A percentile compares a stretch with the other conserved stretches of the same genome.
These are phyloP conservation scores for Microcyclospora pomicola DNA, from an alignment of 2,329 filamentous ascomycete genomes.

Conservation along the genomic window DNA sequence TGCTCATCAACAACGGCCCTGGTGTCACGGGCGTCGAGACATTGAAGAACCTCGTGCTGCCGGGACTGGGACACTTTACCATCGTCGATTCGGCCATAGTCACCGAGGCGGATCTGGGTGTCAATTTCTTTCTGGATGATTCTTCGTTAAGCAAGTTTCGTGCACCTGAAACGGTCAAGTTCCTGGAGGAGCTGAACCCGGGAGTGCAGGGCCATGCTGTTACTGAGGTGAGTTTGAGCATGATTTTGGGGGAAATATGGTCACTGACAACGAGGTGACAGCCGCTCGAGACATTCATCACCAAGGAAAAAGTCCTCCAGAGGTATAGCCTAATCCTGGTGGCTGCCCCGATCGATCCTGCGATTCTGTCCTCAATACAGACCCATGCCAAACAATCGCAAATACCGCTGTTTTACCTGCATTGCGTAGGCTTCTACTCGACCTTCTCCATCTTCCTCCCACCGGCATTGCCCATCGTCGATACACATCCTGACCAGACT, in stretches of 20 bases:
- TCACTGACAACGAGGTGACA: conserved; percentile 24
- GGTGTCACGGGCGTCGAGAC: conserved; percentile 82
- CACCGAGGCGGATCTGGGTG: conserved; percentile 69
- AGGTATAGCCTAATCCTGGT: conserved; percentile 49
- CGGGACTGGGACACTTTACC: conserved; percentile 80
- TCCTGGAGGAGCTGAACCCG: conserved; percentile 79
- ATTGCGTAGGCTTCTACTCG: conserved; percentile 85
- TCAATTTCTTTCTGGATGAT: conserved; percentile 94
- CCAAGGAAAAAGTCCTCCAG: conserved; percentile 25
- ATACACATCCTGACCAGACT: conserved; percentile 84
- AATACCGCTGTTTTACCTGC: conserved; percentile 66
- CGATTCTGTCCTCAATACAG: conserved; percentile 38
- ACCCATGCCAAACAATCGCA: conserved; percentile 40
- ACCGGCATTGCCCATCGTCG: conserved; percentile 76
- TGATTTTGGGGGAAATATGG: conserved; percentile 4
- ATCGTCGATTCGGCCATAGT: conserved; percentile 73
- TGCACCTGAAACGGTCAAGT: conserved; percentile 61
- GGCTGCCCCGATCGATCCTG: conserved; percentile 43
- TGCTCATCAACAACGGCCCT: conserved; percentile 75
- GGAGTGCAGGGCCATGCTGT: conserved; percentile 70
- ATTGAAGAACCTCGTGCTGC: conserved; percentile 92
- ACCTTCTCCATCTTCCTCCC: conserved; percentile 71
- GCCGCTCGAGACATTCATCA: conserved; percentile 32
- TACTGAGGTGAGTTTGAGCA: conserved; percentile 33
- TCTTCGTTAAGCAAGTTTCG: conserved; percentile 60